These are phyloP conservation scores for Peronospora belbahrii DNA, from an alignment of 352 stramenopile species.

Conservation along the genomic window DNA sequence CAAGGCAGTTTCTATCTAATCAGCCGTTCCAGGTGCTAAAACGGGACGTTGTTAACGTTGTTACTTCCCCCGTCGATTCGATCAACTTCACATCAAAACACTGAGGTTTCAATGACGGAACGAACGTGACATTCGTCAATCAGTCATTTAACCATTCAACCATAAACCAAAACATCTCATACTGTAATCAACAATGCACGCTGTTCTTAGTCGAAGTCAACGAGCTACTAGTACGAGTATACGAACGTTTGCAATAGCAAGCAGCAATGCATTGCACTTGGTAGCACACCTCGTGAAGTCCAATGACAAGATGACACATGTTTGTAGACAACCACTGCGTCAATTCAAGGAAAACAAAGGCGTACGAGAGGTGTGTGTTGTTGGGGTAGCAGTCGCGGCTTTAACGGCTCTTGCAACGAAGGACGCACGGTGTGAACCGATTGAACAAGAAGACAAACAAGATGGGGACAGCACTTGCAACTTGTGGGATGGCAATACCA, in stretches of 20 bases:
- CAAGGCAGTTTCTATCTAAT: constrained; percentile 14
- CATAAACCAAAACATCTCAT: neutral
- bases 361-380: neutral
- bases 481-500: constrained; percentile 3
- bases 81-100: neutral
- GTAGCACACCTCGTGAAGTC: neutral
- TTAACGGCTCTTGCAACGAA: neutral
- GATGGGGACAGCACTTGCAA: constrained; percentile 1
- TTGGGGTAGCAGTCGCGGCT: neutral
- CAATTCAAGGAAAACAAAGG: neutral
- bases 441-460: constrained; percentile 3
- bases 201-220: neutral
- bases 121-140: neutral
- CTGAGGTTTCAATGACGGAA: neutral
- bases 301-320: neutral
- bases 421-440: constrained; percentile 10
- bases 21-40: too few relatives aligned
- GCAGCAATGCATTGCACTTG: constrained; percentile 8
- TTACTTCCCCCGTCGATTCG: too few relatives aligned
- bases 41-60: too few relatives aligned
- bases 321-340: neutral
- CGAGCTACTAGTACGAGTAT: neutral
- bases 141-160: too few relatives aligned
- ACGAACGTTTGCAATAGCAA: neutral
- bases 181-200: too few relatives aligned